Percentiles rank a stretch among this genome's conserved stretches.
These are phyloP conservation scores for Apiospora phragmitis DNA, from an alignment of 2,329 filamentous ascomycete species.

Conservation along the genomic window DNA sequence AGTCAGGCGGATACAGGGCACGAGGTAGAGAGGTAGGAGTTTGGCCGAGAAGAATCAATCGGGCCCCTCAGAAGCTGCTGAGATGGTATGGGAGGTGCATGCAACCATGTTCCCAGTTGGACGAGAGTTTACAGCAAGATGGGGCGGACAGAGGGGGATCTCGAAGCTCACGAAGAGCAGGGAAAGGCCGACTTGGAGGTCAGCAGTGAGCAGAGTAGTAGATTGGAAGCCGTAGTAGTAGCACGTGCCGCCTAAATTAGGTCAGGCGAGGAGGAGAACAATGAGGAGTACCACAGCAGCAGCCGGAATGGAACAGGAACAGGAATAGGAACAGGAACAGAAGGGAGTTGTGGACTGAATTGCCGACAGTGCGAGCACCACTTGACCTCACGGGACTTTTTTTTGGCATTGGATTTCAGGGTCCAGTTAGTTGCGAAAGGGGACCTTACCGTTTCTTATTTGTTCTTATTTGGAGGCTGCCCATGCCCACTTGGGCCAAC, in stretches of 20 bases:
- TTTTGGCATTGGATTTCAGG: not conserved
- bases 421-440: not conserved
- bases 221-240: not conserved
- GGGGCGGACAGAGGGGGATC: not conserved
- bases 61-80: not conserved
- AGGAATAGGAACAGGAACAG: too few relatives aligned
- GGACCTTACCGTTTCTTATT: not conserved
- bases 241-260: too few relatives aligned
- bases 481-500: not conserved
- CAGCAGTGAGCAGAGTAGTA: not conserved
- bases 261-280: not conserved
- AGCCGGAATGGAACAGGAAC: not conserved
- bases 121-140: not conserved
- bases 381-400: not conserved
- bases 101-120: conserved; percentile 7
- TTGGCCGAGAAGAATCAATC: conserved; percentile 2
- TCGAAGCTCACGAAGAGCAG: not conserved
- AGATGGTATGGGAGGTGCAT: not conserved
- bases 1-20: not conserved
- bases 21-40: not conserved
- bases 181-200: not conserved
- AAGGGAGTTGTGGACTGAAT: not conserved
- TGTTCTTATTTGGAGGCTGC: not conserved
- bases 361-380: not conserved
- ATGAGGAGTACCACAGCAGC: not conserved